These are phyloP conservation scores for Tylopilus sp. DNA, from an alignment of 768 basidiomycete genomes.

Conservation along the genomic window DNA sequence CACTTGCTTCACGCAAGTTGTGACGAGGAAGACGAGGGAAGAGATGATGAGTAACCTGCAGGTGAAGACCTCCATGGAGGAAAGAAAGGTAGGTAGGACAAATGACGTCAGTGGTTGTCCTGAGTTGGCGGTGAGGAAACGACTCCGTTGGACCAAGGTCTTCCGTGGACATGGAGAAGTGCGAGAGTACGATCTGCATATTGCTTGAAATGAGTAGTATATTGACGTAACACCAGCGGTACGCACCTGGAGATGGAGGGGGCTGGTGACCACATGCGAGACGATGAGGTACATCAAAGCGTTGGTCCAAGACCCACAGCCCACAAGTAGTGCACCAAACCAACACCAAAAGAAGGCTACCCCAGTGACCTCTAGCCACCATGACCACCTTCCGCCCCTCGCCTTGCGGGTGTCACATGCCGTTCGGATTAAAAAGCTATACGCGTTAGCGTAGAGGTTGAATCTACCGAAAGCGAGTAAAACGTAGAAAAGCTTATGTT, in stretches of 20 bases:
- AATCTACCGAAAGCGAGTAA: slow-evolving; percentile 89
- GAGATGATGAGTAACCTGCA: slow-evolving; percentile 96
- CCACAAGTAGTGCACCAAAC: slow-evolving; percentile 69
- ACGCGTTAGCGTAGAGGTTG: slow-evolving; percentile 91
- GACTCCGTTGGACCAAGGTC: slow-evolving; percentile 91
- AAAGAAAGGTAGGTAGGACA: slow-evolving; percentile 83
- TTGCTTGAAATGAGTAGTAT: slow-evolving; percentile 5
- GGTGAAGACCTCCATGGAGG: slow-evolving; percentile 94
- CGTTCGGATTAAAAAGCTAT: slow-evolving; percentile 64
- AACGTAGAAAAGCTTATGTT: slow-evolving; percentile 92
- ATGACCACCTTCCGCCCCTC: slow-evolving; percentile 73
- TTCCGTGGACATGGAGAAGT: slow-evolving; percentile 92
- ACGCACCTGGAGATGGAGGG: slow-evolving; percentile 89
- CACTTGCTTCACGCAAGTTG: slow-evolving; percentile 79
- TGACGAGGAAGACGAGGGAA: slow-evolving; percentile 95
- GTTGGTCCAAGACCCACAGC: slow-evolving; percentile 69
- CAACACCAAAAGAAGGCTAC: slow-evolving; percentile 87
- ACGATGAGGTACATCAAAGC: slow-evolving; percentile 74
- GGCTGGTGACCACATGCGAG: slow-evolving; percentile 83
- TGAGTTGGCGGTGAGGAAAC: slow-evolving; percentile 89
- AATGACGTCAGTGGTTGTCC: slow-evolving; percentile 96
- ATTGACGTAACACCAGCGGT: neutral
- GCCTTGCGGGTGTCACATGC: slow-evolving; percentile 62
- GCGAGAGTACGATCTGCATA: slow-evolving; percentile 86
- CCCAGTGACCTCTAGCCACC: slow-evolving; percentile 70